phyloP scores from a whole-genome alignment of 2,329 filamentous ascomycete genomes.

The Ophiostoma angusticollis region DNA sequence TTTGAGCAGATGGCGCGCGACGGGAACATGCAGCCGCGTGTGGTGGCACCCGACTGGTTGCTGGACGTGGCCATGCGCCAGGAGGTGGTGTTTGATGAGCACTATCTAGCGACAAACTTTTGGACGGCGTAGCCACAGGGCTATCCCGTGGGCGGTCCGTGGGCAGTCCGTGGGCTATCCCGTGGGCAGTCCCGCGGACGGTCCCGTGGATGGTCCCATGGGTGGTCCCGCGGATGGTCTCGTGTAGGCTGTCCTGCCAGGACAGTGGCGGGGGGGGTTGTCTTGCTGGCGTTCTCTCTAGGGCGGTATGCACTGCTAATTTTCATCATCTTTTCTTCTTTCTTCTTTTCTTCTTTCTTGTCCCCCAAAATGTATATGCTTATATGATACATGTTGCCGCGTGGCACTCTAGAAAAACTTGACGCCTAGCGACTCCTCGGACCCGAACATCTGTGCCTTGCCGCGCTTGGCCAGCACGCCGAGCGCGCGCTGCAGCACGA shows the following conservation, averaged over 20 bases:
- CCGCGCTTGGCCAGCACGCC: slow-evolving; percentile 75
- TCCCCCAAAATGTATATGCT: too few relatives aligned
- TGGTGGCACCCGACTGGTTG: slow-evolving; percentile 82
- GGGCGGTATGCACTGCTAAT: neutral
- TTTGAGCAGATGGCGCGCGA: slow-evolving; percentile 70
- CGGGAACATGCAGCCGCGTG: slow-evolving; percentile 64
- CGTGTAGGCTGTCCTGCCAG: too few relatives aligned
- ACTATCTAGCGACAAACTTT: slow-evolving; percentile 35
- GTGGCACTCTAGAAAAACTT: slow-evolving; percentile 66
- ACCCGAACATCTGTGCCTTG: slow-evolving; percentile 86
- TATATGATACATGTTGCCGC: neutral
- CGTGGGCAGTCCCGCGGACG: too few relatives aligned
- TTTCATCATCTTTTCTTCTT: neutral
- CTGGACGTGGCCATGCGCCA: slow-evolving; percentile 84
- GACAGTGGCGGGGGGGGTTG: too few relatives aligned
- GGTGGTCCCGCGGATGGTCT: too few relatives aligned
- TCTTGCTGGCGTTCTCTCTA: too few relatives aligned
- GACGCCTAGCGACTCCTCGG: slow-evolving; percentile 76
- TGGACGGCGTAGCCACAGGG: slow-evolving; percentile 6
- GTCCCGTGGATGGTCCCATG: too few relatives aligned
- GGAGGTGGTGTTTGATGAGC: slow-evolving; percentile 53
- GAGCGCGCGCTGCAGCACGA: slow-evolving; percentile 67
- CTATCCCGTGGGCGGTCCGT: neutral
- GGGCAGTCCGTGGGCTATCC: neutral
- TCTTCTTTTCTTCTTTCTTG: neutral